Evolutionary conservation across 2,329 filamentous ascomycete species (phyloP).

Genomic region (Coleophoma eucalyptorum): DNA sequence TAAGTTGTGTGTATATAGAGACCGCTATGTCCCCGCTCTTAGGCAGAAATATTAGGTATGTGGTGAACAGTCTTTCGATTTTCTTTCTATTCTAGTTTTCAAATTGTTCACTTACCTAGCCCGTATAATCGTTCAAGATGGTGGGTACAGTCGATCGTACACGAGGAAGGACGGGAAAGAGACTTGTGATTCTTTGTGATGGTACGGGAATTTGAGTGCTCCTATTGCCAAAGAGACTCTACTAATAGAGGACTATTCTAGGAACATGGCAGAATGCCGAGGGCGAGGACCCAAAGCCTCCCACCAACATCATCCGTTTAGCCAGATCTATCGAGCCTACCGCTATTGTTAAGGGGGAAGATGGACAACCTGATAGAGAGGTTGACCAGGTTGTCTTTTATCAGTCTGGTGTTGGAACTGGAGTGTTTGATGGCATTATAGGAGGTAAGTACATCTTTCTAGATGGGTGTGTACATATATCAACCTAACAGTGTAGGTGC

Average conservation of each 20-base stretch:
- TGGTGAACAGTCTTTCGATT: too few relatives aligned
- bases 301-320: not conserved
- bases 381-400: constrained; percentile 1
- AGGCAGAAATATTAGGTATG: too few relatives aligned
- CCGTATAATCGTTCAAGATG: too few relatives aligned
- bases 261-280: not conserved
- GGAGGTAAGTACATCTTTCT: not conserved
- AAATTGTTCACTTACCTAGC: too few relatives aligned
- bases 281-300: not conserved
- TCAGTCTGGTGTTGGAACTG: constrained; percentile 2
- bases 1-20: too few relatives aligned
- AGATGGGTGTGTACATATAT: too few relatives aligned
- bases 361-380: not conserved
- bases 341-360: not conserved
- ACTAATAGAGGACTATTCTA: not conserved
- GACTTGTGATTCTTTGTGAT: not conserved
- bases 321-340: not conserved
- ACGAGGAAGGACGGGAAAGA: not conserved
- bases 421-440: not conserved
- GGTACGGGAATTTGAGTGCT: not conserved
- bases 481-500: too few relatives aligned
- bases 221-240: not conserved
- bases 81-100: too few relatives aligned
- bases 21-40: too few relatives aligned
- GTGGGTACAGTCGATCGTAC: too few relatives aligned